Evolutionary conservation across 352 stramenopile species (phyloP).

Genomic region (Thalassiosira livingstoniorum): DNA sequence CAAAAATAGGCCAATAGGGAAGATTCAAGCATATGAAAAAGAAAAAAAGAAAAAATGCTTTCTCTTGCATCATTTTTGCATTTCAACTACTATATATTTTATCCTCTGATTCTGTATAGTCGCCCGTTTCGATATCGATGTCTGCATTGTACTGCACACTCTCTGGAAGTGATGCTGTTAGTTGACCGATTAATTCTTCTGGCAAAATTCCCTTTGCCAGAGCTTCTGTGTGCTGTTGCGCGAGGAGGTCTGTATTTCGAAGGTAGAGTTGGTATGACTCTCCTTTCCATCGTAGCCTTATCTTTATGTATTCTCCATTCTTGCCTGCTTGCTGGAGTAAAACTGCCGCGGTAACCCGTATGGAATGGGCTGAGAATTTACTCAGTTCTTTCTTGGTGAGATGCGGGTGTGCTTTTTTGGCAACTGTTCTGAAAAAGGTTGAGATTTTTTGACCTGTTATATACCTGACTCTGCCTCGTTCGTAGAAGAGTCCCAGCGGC

Average conservation of each 20-base stretch:
- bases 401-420: background rate
- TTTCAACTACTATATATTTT: too few relatives aligned
- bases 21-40: too few relatives aligned
- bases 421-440: background rate
- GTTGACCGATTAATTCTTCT: background rate
- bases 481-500: slow-evolving; percentile 8
- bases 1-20: too few relatives aligned
- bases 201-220: background rate
- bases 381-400: slow-evolving; percentile 3
- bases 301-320: slow-evolving; percentile 27
- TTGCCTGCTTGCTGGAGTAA: slow-evolving; percentile 28
- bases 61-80: too few relatives aligned
- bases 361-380: slow-evolving; percentile 32
- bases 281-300: slow-evolving; percentile 22
- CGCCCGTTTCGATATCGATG: background rate
- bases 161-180: background rate
- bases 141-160: background rate
- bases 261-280: slow-evolving; percentile 39
- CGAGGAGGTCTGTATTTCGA: slow-evolving; percentile 2
- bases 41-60: too few relatives aligned
- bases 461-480: background rate
- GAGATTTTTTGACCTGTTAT: slow-evolving; percentile 16
- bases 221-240: slow-evolving; percentile 1
- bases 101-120: background rate
- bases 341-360: slow-evolving; percentile 40